phyloP scores from a whole-genome alignment of 768 basidiomycete species.

The Obba rivulosa region DNA sequence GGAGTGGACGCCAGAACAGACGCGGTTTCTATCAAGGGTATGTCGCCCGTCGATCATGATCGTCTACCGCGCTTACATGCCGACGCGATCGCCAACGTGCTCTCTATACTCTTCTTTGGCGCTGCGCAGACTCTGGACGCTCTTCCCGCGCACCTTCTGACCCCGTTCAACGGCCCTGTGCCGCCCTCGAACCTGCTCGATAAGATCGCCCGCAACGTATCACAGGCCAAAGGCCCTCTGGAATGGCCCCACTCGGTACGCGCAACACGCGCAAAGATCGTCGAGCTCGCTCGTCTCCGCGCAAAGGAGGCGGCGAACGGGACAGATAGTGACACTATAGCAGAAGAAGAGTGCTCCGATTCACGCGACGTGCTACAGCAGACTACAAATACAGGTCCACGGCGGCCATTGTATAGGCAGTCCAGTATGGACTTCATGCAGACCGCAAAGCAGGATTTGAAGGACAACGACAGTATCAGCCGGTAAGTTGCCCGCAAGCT shows the following conservation, averaged over 20 bases:
- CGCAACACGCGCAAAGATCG: constrained; percentile 76
- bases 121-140: constrained; percentile 67
- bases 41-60: constrained; percentile 20
- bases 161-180: constrained; percentile 79
- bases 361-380: constrained; percentile 36
- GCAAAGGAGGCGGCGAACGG: constrained; percentile 42
- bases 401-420: constrained; percentile 67
- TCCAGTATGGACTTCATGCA: constrained; percentile 87
- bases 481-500: constrained; percentile 42
- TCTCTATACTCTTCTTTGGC: constrained; percentile 5
- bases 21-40: constrained; percentile 62
- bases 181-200: constrained; percentile 85
- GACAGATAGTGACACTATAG: constrained; percentile 32
- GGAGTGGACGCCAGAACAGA: constrained; percentile 74
- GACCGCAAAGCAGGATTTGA: constrained; percentile 38
- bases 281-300: constrained; percentile 67
- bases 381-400: constrained; percentile 44
- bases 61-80: neutral
- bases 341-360: constrained; percentile 43
- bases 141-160: constrained; percentile 77
- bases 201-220: constrained; percentile 76
- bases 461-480: constrained; percentile 50
- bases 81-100: constrained; percentile 9
- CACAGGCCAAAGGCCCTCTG: constrained; percentile 64
- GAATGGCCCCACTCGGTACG: constrained; percentile 84